These are phyloP conservation scores for Coniophora puteana DNA, from an alignment of 1,284 basidiomycete species.

Conservation along the genomic window DNA sequence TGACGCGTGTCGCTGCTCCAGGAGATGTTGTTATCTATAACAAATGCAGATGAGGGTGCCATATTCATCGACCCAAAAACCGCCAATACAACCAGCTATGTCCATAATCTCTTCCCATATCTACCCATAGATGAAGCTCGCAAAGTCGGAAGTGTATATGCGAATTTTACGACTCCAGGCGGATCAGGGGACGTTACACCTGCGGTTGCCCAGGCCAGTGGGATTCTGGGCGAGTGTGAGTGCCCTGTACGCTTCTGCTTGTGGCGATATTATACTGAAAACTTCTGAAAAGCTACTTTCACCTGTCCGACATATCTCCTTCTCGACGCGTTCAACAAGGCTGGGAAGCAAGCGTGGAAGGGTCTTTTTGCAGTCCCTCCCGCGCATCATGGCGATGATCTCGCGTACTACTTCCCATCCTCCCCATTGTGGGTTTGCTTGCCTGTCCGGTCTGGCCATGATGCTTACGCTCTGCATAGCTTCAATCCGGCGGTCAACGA, in stretches of 20 bases:
- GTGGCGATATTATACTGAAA: not conserved
- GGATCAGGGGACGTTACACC: no score
- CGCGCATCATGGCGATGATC: conserved; percentile 4
- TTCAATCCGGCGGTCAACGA: not conserved
- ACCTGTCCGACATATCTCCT: conserved; percentile 18
- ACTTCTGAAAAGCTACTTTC: conserved; percentile 14
- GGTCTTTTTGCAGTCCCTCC: conserved; percentile 10
- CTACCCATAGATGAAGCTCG: conserved; percentile 4
- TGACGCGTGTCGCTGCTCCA: not conserved
- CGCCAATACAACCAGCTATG: conserved; percentile 2
- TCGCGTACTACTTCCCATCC: conserved; percentile 1
- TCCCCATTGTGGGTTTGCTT: no score
- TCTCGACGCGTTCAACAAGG: conserved; percentile 11
- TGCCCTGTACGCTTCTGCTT: not conserved
- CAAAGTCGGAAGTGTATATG: conserved; percentile 6
- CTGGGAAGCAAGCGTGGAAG: conserved; percentile 6
- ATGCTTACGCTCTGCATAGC: no score
- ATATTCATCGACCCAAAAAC: conserved; percentile 7
- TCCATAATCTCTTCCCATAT: conserved; percentile 8
- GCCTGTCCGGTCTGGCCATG: no score
- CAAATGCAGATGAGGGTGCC: conserved; percentile 4
- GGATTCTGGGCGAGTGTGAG: conserved; percentile 24
- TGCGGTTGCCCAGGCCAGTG: conserved; percentile 5
- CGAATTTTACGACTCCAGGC: not conserved
- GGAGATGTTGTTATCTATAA: not conserved